phyloP scores from a whole-genome alignment of 1,139 yeast species.

The Hansenula anomala region DNA sequence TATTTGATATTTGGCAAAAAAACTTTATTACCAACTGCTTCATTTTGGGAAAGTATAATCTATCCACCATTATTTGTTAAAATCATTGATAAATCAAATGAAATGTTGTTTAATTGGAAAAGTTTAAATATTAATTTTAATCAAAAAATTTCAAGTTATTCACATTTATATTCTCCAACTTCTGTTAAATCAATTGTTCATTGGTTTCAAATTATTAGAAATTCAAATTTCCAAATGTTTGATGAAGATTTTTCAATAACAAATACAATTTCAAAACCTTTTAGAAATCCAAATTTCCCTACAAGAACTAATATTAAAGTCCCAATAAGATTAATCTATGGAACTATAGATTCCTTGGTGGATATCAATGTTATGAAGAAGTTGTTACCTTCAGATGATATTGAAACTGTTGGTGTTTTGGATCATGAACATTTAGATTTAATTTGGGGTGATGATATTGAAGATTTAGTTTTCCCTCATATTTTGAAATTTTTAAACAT shows the following conservation, averaged over 20 bases:
- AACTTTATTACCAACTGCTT: conserved; percentile 69
- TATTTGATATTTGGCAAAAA: conserved; percentile 71
- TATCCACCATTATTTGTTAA: conserved; percentile 79
- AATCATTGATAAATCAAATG: conserved; percentile 66
- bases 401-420: conserved; percentile 27
- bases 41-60: conserved; percentile 78
- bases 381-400: conserved; percentile 26
- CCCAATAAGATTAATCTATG: conserved; percentile 76
- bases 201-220: conserved; percentile 89
- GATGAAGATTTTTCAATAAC: conserved; percentile 48
- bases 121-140: conserved; percentile 60
- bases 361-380: conserved; percentile 69
- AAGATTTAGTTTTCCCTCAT: conserved; percentile 46
- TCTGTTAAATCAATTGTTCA: conserved; percentile 91
- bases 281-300: conserved; percentile 41
- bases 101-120: conserved; percentile 72
- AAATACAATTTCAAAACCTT: conserved; percentile 35
- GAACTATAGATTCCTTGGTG: conserved; percentile 75
- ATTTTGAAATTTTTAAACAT: conserved; percentile 41
- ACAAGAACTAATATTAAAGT: conserved; percentile 56
- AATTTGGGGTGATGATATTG: conserved; percentile 78
- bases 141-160: conserved; percentile 74
- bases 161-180: conserved; percentile 85
- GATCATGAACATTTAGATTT: conserved; percentile 81
- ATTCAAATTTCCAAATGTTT: conserved; percentile 84